phyloP scores from a whole-genome alignment of 2,329 filamentous ascomycete genomes.

The Malbranchea cinnamomea region DNA sequence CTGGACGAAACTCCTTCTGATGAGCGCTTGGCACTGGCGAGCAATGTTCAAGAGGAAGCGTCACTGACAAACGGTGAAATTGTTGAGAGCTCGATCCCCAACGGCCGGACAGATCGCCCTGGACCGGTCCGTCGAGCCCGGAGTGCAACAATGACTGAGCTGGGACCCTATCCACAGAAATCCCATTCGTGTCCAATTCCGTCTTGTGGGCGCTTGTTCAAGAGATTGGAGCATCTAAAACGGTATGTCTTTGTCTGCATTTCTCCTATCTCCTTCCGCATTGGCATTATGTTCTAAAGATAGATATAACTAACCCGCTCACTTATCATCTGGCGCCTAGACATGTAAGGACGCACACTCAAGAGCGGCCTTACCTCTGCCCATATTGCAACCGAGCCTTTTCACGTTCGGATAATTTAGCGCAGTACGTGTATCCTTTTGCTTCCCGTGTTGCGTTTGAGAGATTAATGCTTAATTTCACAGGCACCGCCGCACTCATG shows the following conservation, averaged over 20 bases:
- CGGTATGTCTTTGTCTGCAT: slow-evolving; percentile 50
- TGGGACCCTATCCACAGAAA: slow-evolving; percentile 92
- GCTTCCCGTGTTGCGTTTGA: slow-evolving; percentile 1
- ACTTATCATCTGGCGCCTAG: slow-evolving; percentile 43
- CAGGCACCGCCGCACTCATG: slow-evolving; percentile 66
- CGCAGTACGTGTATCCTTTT: slow-evolving; percentile 54
- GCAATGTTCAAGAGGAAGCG: slow-evolving; percentile 46
- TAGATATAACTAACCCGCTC: slow-evolving; percentile 36
- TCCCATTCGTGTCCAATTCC: slow-evolving; percentile 99
- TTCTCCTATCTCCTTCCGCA: slow-evolving; percentile 15
- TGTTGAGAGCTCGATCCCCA: slow-evolving; percentile 34
- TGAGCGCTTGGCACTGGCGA: slow-evolving; percentile 50
- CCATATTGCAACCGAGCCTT: slow-evolving; percentile 98
- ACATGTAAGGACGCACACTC: slow-evolving; percentile 97
- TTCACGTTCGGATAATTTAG: slow-evolving; percentile 95
- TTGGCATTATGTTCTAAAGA: no score
- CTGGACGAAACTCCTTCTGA: slow-evolving; percentile 69
- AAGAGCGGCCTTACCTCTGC: slow-evolving; percentile 97
- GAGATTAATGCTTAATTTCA: slow-evolving; percentile 4
- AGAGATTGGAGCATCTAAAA: slow-evolving; percentile 97
- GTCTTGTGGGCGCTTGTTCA: slow-evolving; percentile 92
- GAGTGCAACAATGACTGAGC: slow-evolving; percentile 90
- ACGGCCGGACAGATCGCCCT: slow-evolving; percentile 39
- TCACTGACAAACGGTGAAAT: slow-evolving; percentile 49
- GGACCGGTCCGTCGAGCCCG: slow-evolving; percentile 78